Base-by-base conservation (phyloP, 2,329 filamentous ascomycete genomes). In the Colletotrichum tropicicola region DNA sequence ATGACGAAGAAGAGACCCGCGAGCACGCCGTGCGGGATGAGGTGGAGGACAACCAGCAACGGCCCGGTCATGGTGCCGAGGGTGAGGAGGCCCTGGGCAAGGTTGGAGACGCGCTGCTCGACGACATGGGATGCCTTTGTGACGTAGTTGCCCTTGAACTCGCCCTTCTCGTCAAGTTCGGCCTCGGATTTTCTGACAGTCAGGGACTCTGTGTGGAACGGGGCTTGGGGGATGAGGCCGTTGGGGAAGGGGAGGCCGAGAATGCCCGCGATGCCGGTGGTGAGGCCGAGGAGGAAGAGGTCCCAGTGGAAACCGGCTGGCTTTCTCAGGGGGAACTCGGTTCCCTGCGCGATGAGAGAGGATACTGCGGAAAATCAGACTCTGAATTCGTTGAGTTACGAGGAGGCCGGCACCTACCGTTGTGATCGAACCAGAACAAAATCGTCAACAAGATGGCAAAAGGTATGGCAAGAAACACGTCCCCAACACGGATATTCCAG, bases 361-460 rank as follows among this genome's bases (percentile, higher is more conserved):
- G 92, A 94, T 2, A 94, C 92, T 92, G 66, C 41, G 23, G 5
- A 3, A 13, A n/a, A 5, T 59, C 19, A 52, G 45, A 9, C 8
- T 10, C 7, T 2, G 5, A 3, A 17, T 25, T 12, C 19, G 25
- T 2, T 3, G 10, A 21, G 13, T 7, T 6, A 13, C 10, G 21
- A 28, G 10, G 9, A 44, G 7, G 32, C 49, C 37, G 47, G 8
- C 6, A 68, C 80, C 66, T 80, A 92, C 91, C 91, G 70, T 96
- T 97, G 73, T 97, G 93, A 73, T 97, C 93, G 74, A 96, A 97
- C 81, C 91, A 97, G 74, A 97, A 97, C 5, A 97, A 79, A 21
- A 97, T 89, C 0, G 93, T 97, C 15, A 97, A 82, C 2, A 97
- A 81, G 32, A 97, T 73, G 0, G 92, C 93, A 79, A 97, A 97